Evolutionary conservation across 2,329 filamentous ascomycete species (phyloP).

Genomic region (Fusarium domesticum): DNA sequence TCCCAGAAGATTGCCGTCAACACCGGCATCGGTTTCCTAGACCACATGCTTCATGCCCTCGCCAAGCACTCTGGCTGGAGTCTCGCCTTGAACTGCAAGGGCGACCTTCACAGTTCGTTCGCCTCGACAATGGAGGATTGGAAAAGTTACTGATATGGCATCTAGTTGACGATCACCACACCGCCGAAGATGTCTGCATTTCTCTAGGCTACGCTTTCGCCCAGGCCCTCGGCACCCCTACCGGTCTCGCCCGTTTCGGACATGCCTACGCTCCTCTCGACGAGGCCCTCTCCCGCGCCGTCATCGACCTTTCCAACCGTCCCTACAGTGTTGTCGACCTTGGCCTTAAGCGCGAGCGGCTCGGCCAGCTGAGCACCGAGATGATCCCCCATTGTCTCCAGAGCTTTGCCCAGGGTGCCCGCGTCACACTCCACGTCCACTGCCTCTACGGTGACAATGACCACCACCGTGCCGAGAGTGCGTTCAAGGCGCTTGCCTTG

Average conservation of each 20-base stretch:
- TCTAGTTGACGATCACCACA: constrained; percentile 96
- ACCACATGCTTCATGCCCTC: constrained; percentile 97
- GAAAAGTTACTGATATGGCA: constrained; percentile 7
- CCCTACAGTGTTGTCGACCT: constrained; percentile 82
- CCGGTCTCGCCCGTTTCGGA: constrained; percentile 86
- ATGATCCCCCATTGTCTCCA: constrained; percentile 97
- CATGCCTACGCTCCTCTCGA: constrained; percentile 91
- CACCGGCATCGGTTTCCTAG: constrained; percentile 95
- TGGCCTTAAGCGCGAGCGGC: constrained; percentile 84
- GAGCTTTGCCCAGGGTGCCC: constrained; percentile 87
- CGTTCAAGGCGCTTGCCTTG: constrained; percentile 93
- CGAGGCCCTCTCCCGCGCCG: constrained; percentile 88
- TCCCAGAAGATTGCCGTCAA: constrained; percentile 83
- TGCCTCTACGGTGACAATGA: constrained; percentile 89
- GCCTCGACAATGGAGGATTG: not conserved
- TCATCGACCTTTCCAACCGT: constrained; percentile 91
- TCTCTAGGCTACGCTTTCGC: constrained; percentile 86
- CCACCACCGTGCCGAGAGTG: constrained; percentile 93
- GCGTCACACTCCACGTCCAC: constrained; percentile 93
- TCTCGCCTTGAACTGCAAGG: constrained; percentile 75
- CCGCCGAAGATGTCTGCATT: constrained; percentile 91
- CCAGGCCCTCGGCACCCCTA: constrained; percentile 69
- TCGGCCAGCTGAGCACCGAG: constrained; percentile 88
- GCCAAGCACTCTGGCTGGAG: constrained; percentile 97
- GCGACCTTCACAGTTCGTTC: constrained; percentile 81